Evolutionary conservation across 352 stramenopile species (phyloP).

Genomic region (Phytophthora multivora): DNA sequence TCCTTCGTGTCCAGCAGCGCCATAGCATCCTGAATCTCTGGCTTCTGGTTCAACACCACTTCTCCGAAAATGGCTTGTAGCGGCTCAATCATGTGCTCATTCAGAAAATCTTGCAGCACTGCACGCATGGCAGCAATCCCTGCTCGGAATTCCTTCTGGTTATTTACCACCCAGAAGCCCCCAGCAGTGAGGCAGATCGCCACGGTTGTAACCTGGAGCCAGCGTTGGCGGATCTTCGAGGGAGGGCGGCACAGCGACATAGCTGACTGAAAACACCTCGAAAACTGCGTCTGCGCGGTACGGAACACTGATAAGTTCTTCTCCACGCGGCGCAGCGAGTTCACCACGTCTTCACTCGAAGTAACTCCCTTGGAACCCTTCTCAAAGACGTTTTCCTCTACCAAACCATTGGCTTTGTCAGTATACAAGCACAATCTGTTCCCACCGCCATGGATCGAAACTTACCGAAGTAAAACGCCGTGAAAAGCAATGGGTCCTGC

Average conservation of each 20-base stretch:
- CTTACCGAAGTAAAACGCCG: conserved; percentile 54
- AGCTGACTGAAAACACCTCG: conserved; percentile 51
- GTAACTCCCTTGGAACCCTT: conserved; percentile 3
- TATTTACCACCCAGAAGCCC: conserved; percentile 63
- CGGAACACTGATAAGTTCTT: conserved; percentile 55
- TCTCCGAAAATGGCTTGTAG: conserved; percentile 80
- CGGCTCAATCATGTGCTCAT: conserved; percentile 81
- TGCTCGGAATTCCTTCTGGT: conserved; percentile 69
- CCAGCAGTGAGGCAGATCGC: conserved; percentile 61
- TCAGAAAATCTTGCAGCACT: conserved; percentile 70
- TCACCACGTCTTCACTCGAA: conserved; percentile 42
- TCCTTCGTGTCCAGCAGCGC: conserved; percentile 79
- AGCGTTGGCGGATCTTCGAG: conserved; percentile 75
- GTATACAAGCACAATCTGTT: neutral
- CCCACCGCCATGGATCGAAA: neutral
- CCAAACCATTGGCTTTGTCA: conserved; percentile 2
- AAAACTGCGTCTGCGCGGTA: conserved; percentile 53
- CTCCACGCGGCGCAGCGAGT: conserved; percentile 52
- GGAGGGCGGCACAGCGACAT: conserved; percentile 67
- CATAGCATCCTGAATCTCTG: conserved; percentile 81
- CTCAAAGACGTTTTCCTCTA: conserved; percentile 34
- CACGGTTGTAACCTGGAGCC: conserved; percentile 66
- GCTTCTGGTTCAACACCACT: conserved; percentile 85
- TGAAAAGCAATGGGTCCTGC: conserved; percentile 50
- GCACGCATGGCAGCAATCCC: conserved; percentile 45